Evolutionary conservation across 176 grass and related monocot genomes (phyloP).

Genomic region (Microstegium vimineum): DNA sequence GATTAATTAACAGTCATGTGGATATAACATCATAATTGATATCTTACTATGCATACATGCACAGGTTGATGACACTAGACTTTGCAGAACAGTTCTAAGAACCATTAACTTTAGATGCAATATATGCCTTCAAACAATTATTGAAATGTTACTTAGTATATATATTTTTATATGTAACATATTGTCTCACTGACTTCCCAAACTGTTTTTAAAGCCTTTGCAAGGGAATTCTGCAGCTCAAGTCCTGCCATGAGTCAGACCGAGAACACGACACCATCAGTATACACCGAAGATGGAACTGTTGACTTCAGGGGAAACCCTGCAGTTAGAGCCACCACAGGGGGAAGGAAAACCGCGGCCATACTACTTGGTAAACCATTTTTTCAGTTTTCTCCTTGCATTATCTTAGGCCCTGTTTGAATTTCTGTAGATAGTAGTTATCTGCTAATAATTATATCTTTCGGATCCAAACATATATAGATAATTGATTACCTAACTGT

Average conservation of each 20-base stretch:
- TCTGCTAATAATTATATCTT: too few relatives aligned
- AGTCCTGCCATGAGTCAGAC: background rate
- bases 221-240: background rate
- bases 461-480: too few relatives aligned
- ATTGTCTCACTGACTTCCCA: background rate
- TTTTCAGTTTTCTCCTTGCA: background rate
- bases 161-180: background rate
- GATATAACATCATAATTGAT: background rate
- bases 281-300: conserved; percentile 34
- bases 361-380: conserved; percentile 40
- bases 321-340: conserved; percentile 31
- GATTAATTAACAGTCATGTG: too few relatives aligned
- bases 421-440: too few relatives aligned
- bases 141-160: background rate
- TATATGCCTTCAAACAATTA: background rate
- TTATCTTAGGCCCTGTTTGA: too few relatives aligned
- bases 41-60: background rate
- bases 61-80: background rate
- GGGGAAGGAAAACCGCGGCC: conserved; percentile 29
- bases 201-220: background rate
- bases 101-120: background rate
- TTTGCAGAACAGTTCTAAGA: background rate
- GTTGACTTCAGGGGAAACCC: conserved; percentile 35
- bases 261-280: background rate
- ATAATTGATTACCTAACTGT: too few relatives aligned